Conservation (phyloP, 176 grass and related monocot species). For the Musa acuminata region DNA sequence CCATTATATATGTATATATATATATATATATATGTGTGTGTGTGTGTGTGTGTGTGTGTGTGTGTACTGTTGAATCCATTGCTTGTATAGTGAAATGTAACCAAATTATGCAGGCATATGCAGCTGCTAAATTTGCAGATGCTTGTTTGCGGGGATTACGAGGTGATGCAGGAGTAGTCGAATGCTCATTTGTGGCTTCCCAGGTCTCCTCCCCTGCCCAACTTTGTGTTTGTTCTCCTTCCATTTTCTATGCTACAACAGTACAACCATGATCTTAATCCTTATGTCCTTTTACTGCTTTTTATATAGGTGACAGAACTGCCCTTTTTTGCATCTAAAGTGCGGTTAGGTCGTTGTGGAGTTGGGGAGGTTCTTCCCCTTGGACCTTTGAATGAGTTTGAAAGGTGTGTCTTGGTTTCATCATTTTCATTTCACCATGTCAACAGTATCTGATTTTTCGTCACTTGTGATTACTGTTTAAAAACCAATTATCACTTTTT, state of each 20-base stretch:
- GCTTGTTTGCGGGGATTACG: slow-evolving; percentile 71
- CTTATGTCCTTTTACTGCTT: background rate
- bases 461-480: background rate
- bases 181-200: slow-evolving; percentile 83
- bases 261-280: background rate
- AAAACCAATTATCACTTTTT: background rate
- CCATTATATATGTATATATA: background rate
- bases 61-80: background rate
- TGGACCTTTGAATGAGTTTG: slow-evolving; percentile 86
- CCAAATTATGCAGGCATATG: slow-evolving; percentile 47
- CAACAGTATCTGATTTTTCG: background rate
- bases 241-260: background rate
- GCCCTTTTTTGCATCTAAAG: slow-evolving; percentile 78
- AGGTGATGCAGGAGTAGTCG: slow-evolving; percentile 65
- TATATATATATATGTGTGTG: too few relatives aligned
- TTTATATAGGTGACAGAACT: slow-evolving; percentile 62
- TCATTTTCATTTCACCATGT: background rate
- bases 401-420: slow-evolving; percentile 38
- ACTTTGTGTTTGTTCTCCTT: background rate
- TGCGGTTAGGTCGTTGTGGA: slow-evolving; percentile 70
- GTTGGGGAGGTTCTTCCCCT: slow-evolving; percentile 75
- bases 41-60: background rate
- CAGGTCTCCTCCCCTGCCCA: slow-evolving; percentile 29
- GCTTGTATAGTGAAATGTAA: background rate
- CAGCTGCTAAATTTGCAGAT: slow-evolving; percentile 80